Percentiles rank a stretch among this genome's conserved stretches.
Evolutionary conservation across 768 basidiomycete species (phyloP).

Genomic region (Serendipita sp.): DNA sequence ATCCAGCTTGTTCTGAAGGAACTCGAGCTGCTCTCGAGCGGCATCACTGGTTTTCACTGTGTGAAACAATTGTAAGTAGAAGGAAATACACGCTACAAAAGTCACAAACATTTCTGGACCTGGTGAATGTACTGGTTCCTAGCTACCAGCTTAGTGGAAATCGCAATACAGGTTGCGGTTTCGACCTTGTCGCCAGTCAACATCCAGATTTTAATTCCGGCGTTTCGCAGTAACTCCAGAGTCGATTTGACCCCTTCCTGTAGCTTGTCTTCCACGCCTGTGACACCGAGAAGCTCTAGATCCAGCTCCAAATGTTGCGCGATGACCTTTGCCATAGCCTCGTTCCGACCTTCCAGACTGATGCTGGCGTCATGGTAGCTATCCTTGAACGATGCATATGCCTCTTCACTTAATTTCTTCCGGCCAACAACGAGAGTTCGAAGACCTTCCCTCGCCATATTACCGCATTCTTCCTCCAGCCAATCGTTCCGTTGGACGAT

Average conservation of each 20-base stretch:
- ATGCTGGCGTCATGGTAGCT: constrained; percentile 67
- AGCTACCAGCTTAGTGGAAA: constrained; percentile 89
- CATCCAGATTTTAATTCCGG: constrained; percentile 99
- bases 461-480: constrained; percentile 96
- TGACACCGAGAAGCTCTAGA: constrained; percentile 80
- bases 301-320: constrained; percentile 69
- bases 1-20: constrained; percentile 84
- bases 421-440: constrained; percentile 86
- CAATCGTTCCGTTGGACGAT: constrained; percentile 97
- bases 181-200: constrained; percentile 98
- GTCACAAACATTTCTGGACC: constrained; percentile 66
- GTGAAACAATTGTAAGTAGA: neutral
- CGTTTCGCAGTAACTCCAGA: constrained; percentile 81
- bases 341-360: constrained; percentile 60
- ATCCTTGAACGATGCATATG: constrained; percentile 58
- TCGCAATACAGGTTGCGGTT: constrained; percentile 94
- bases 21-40: constrained; percentile 77
- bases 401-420: constrained; percentile 51
- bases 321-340: constrained; percentile 63
- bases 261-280: constrained; percentile 97
- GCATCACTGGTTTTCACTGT: constrained; percentile 78
- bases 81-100: constrained; percentile 7
- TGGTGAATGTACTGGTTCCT: constrained; percentile 97
- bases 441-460: constrained; percentile 94
- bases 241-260: constrained; percentile 95